phyloP scores from a whole-genome alignment of 2,329 filamentous ascomycete species.

The Phyllosticta ampelicida region DNA sequence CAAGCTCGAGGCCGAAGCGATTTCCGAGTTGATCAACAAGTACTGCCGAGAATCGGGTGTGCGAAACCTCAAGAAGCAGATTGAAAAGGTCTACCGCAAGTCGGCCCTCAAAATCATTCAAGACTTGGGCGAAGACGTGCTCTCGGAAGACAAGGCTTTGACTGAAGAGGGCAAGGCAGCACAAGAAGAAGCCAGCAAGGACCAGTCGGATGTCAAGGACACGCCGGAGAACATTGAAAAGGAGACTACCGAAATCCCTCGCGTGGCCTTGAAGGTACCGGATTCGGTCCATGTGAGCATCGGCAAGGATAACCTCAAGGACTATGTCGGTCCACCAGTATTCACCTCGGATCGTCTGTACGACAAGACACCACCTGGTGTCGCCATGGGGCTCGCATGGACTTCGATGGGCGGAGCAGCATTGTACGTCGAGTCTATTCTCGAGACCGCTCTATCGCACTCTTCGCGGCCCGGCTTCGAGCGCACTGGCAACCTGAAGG shows the following conservation, averaged over 20 bases:
- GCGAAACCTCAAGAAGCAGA: constrained; percentile 97
- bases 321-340: constrained; percentile 91
- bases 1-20: constrained; percentile 72
- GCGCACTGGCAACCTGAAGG: constrained; percentile 88
- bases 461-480: constrained; percentile 70
- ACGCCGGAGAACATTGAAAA: constrained; percentile 46
- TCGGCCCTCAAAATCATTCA: constrained; percentile 94
- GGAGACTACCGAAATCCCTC: constrained; percentile 54
- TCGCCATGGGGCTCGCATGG: constrained; percentile 97
- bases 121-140: constrained; percentile 74
- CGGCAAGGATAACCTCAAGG: constrained; percentile 79
- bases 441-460: constrained; percentile 69
- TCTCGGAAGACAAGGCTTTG: constrained; percentile 70
- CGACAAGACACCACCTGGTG: constrained; percentile 83
- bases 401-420: constrained; percentile 94
- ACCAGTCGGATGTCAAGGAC: constrained; percentile 52
- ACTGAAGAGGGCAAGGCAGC: constrained; percentile 79
- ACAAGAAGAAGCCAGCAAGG: constrained; percentile 58
- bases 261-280: constrained; percentile 70
- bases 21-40: constrained; percentile 94
- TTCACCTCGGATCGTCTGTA: constrained; percentile 95
- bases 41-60: constrained; percentile 97
- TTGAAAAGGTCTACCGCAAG: constrained; percentile 97
- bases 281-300: constrained; percentile 80
- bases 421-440: constrained; percentile 92